A percentile compares a stretch with the other conserved stretches of the same genome.
Evolutionary conservation across 805 yeast genomes (phyloP).

Genomic region (Groenewaldozyma tartarivorans): DNA sequence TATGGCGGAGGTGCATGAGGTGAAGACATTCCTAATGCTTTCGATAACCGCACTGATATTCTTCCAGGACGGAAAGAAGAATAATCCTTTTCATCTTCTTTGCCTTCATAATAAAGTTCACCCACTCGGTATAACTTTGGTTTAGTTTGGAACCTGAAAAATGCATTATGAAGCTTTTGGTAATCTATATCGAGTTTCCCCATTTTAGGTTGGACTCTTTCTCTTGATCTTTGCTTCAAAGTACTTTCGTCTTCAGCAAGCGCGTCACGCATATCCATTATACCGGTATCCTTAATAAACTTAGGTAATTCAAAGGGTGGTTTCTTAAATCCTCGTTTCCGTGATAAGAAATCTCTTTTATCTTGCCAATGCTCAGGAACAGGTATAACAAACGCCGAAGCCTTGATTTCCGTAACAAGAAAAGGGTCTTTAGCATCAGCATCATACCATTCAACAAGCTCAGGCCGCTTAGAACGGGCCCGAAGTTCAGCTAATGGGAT

Average conservation of each 20-base stretch:
- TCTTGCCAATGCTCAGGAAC: slow-evolving; percentile 82
- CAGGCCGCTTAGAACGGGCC: slow-evolving; percentile 51
- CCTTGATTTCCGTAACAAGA: slow-evolving; percentile 53
- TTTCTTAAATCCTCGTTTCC: slow-evolving; percentile 56
- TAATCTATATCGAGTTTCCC: slow-evolving; percentile 82
- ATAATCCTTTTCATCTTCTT: slow-evolving; percentile 42
- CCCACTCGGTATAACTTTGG: slow-evolving; percentile 69
- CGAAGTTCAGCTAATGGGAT: slow-evolving; percentile 64
- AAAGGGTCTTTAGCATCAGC: slow-evolving; percentile 75
- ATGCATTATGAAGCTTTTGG: slow-evolving; percentile 72
- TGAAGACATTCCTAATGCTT: slow-evolving; percentile 55
- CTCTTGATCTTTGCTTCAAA: slow-evolving; percentile 66
- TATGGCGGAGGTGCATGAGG: slow-evolving; percentile 66
- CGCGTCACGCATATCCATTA: slow-evolving; percentile 73
- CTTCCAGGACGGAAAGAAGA: slow-evolving; percentile 53
- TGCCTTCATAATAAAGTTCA: slow-evolving; percentile 70
- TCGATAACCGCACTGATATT: slow-evolving; percentile 48
- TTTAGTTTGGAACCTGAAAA: slow-evolving; percentile 68
- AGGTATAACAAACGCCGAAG: slow-evolving; percentile 54
- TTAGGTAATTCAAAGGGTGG: slow-evolving; percentile 70
- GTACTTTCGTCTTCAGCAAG: slow-evolving; percentile 39
- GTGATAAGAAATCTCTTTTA: slow-evolving; percentile 64
- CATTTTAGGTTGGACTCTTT: slow-evolving; percentile 81
- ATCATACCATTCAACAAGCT: slow-evolving; percentile 78
- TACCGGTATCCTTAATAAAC: slow-evolving; percentile 74